Percentiles rank a stretch among this genome's conserved stretches.
Evolutionary conservation across 2,329 filamentous ascomycete species (phyloP).

Genomic region (Graphium sp.): DNA sequence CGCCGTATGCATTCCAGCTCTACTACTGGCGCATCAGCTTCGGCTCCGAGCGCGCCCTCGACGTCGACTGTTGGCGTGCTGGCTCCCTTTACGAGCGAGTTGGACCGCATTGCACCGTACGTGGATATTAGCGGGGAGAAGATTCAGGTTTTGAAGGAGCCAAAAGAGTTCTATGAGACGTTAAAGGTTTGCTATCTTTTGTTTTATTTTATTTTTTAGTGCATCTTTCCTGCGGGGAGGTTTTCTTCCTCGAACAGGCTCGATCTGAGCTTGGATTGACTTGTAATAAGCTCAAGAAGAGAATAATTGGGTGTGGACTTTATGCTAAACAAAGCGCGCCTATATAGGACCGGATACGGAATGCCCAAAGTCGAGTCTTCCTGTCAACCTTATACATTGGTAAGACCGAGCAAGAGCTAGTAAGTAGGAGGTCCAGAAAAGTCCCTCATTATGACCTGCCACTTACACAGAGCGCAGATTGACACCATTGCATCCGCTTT

Average conservation of each 20-base stretch:
- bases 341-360: slow-evolving; percentile 65
- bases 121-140: slow-evolving; percentile 74
- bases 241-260: no score
- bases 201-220: no score
- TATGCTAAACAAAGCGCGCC: no score
- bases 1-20: no score
- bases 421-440: slow-evolving; percentile 15
- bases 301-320: no score
- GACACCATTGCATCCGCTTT: slow-evolving; percentile 61
- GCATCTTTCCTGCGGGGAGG: no score
- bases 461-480: slow-evolving; percentile 30
- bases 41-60: slow-evolving; percentile 11
- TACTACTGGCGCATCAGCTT: slow-evolving; percentile 3
- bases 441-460: slow-evolving; percentile 5
- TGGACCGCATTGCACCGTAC: slow-evolving; percentile 80
- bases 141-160: slow-evolving; percentile 63
- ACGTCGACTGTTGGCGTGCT: slow-evolving; percentile 20
- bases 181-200: slow-evolving; percentile 49
- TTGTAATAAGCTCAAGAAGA: no score
- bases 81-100: slow-evolving; percentile 45
- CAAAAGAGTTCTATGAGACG: slow-evolving; percentile 78
- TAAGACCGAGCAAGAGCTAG: slow-evolving; percentile 76
- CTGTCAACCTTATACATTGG: slow-evolving; percentile 95
- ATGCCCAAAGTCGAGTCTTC: slow-evolving; percentile 67
- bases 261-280: no score